Conservation (phyloP, 805 yeast species). For the Suhomyces kilbournensis region DNA sequence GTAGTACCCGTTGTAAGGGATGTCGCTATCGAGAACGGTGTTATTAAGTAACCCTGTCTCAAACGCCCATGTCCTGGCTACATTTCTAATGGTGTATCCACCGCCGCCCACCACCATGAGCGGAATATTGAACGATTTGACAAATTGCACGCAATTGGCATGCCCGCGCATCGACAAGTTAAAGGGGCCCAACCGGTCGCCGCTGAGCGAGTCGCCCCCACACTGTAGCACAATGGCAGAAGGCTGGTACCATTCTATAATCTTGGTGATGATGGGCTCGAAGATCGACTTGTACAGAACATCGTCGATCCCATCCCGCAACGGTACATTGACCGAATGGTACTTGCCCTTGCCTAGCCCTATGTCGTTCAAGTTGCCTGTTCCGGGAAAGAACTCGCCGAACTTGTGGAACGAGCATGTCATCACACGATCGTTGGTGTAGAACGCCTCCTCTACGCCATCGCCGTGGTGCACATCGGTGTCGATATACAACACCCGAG, state of each 20-base stretch:
- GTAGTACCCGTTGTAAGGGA: conserved; percentile 29
- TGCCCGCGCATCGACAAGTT: conserved; percentile 28
- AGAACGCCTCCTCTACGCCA: conserved; percentile 27
- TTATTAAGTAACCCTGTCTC: conserved; percentile 25
- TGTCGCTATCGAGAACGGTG: conserved; percentile 20
- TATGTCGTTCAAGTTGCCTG: conserved; percentile 27
- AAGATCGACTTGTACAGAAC: conserved; percentile 25
- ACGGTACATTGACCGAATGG: conserved; percentile 26
- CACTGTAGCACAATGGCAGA: conserved; percentile 26
- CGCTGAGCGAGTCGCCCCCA: conserved; percentile 27
- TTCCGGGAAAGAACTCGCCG: conserved; percentile 29
- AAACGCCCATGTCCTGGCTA: conserved; percentile 27
- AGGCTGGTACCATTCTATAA: conserved; percentile 30
- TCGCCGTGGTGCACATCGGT: conserved; percentile 30
- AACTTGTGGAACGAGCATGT: conserved; percentile 26
- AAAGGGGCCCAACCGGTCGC: conserved; percentile 27
- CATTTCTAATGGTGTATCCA: conserved; percentile 27
- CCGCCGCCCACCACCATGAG: conserved; percentile 30
- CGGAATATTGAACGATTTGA: conserved; percentile 23
- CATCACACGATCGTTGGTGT: conserved; percentile 27
- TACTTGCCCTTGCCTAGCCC: conserved; percentile 27
- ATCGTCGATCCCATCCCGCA: conserved; percentile 28
- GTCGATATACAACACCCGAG: conserved; percentile 25
- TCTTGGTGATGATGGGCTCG: conserved; percentile 24
- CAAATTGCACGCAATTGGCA: conserved; percentile 26